Evolutionary conservation across 305 asterid species (phyloP).

Genomic region (Ilex paraguariensis): DNA sequence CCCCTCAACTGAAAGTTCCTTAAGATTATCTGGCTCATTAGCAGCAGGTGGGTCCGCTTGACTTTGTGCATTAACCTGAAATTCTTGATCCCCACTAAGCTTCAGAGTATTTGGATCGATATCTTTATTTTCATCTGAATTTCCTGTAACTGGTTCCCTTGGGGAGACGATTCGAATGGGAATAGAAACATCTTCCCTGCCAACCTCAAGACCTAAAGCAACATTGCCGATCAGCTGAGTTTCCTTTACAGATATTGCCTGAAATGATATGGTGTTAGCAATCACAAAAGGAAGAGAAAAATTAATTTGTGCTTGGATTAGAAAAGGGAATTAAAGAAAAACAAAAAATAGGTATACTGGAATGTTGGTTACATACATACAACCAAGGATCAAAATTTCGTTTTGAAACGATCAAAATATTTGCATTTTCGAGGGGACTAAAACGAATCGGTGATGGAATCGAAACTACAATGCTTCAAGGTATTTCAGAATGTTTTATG

Average conservation of each 20-base stretch:
- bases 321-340: no score
- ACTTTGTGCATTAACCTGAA: conserved; percentile 21
- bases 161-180: conserved; percentile 65
- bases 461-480: no score
- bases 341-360: no score
- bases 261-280: conserved; percentile 5
- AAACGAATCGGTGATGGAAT: no score
- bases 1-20: conserved; percentile 22
- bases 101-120: conserved; percentile 19
- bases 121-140: conserved; percentile 23
- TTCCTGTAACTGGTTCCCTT: conserved; percentile 27
- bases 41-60: conserved; percentile 16
- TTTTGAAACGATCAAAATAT: no score
- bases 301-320: no score
- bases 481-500: no score
- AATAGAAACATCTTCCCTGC: conserved; percentile 26
- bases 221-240: conserved; percentile 65
- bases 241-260: conserved; percentile 84
- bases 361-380: no score
- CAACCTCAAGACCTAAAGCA: conserved; percentile 52
- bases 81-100: conserved; percentile 26
- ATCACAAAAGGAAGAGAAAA: no score
- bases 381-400: no score
- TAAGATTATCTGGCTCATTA: conserved; percentile 18
- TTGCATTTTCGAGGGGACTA: no score